Conservation (phyloP, 306 rosid genomes). For the Benincasa hispida region DNA sequence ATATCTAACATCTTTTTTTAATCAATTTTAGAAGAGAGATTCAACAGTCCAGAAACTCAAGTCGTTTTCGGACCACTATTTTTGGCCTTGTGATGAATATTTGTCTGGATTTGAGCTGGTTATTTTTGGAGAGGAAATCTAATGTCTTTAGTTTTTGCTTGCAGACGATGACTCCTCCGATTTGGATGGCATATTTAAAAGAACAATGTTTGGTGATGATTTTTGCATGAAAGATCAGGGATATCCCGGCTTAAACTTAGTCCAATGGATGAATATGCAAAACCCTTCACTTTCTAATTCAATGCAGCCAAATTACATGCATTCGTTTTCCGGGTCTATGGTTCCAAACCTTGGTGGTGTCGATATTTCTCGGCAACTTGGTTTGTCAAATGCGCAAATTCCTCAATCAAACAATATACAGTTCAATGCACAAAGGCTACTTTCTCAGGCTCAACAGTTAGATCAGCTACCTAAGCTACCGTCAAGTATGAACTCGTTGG, state of each 20-base stretch:
- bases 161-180: conserved; percentile 67
- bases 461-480: conserved; percentile 62
- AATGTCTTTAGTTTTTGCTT: not conserved
- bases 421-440: conserved; percentile 46
- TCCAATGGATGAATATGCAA: conserved; percentile 98
- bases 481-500: conserved; percentile 30
- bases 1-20: not conserved
- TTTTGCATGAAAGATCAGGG: conserved; percentile 66
- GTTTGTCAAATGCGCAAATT: conserved; percentile 46
- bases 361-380: conserved; percentile 64
- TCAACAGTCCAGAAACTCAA: not conserved
- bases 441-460: conserved; percentile 60
- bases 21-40: not conserved
- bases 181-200: conserved; percentile 52
- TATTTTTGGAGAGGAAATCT: not conserved
- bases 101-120: not conserved
- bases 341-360: conserved; percentile 53
- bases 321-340: conserved; percentile 49
- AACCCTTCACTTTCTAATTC: conserved; percentile 53
- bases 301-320: conserved; percentile 55
- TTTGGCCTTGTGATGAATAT: not conserved
- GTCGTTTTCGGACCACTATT: not conserved
- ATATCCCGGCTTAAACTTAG: conserved; percentile 71
- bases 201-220: conserved; percentile 77
- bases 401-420: conserved; percentile 52